Evolutionary conservation across 2,329 filamentous ascomycete genomes (phyloP).

Genomic region (Penicillium expansum): DNA sequence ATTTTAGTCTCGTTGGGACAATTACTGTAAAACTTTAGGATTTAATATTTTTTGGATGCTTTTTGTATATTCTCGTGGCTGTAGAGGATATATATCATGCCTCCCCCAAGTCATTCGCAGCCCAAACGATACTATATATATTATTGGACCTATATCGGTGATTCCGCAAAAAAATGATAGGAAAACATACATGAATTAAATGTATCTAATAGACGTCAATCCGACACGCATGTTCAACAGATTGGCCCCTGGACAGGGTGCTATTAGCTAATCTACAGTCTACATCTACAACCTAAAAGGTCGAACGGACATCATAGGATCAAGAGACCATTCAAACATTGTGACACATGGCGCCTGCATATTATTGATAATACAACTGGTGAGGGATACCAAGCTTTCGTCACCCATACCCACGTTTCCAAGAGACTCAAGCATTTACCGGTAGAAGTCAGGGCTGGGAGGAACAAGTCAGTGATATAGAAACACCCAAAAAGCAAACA

Average conservation of each 20-base stretch:
- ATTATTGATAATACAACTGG: constrained; percentile 33
- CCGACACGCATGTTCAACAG: background rate
- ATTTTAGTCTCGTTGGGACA: no score
- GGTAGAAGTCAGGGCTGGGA: constrained; percentile 89
- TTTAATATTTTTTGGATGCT: no score
- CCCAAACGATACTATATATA: no score
- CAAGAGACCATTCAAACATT: background rate
- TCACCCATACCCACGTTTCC: constrained; percentile 15
- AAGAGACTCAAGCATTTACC: constrained; percentile 37
- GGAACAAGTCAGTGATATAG: constrained; percentile 44
- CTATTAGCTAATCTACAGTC: background rate
- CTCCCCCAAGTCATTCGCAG: no score
- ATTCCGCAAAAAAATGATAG: background rate
- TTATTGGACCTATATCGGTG: no score
- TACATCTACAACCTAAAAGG: background rate
- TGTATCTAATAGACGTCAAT: background rate
- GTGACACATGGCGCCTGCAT: constrained; percentile 12
- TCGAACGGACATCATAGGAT: background rate
- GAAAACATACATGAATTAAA: background rate
- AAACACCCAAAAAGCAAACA: background rate
- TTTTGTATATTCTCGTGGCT: no score
- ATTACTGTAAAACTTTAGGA: no score
- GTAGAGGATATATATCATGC: no score
- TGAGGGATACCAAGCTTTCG: constrained; percentile 21
- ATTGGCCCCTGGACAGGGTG: background rate